Evolutionary conservation across 768 basidiomycete genomes (phyloP).

Genomic region (Hygrophorus pudorinus): DNA sequence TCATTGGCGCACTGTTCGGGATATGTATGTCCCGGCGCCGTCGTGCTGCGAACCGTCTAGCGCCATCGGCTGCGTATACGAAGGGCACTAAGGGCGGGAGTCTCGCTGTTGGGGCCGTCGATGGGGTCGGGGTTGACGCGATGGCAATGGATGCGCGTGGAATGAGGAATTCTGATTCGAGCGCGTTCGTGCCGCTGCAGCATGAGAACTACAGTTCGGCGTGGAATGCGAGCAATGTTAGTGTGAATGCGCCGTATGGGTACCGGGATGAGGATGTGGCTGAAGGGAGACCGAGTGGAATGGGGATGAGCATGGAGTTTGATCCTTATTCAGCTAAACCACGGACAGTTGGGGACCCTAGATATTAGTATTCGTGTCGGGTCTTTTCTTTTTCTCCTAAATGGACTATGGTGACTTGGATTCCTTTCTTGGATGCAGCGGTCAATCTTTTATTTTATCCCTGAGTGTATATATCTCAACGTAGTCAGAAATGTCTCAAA

Average conservation of each 20-base stretch:
- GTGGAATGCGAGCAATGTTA: slow-evolving; percentile 47
- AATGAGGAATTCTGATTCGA: slow-evolving; percentile 48
- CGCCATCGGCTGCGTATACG: slow-evolving; percentile 13
- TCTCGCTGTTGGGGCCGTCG: slow-evolving; percentile 17
- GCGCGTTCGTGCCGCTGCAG: slow-evolving; percentile 62
- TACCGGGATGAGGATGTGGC: slow-evolving; percentile 29
- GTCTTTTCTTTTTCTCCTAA: too few species aligned
- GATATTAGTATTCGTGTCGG: background rate
- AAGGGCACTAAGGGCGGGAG: slow-evolving; percentile 7
- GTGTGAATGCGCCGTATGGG: slow-evolving; percentile 28
- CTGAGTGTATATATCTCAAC: too few species aligned
- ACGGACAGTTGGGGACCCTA: slow-evolving; percentile 3
- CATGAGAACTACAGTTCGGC: slow-evolving; percentile 48
- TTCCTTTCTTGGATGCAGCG: too few species aligned
- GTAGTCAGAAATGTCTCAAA: too few species aligned
- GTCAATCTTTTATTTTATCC: too few species aligned
- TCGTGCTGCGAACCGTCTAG: slow-evolving; percentile 24
- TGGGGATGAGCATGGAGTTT: slow-evolving; percentile 24
- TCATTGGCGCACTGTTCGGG: slow-evolving; percentile 44
- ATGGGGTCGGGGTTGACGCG: slow-evolving; percentile 18
- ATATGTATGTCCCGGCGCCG: slow-evolving; percentile 42
- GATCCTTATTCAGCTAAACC: slow-evolving; percentile 25
- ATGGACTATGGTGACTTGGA: too few species aligned
- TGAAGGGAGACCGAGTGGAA: slow-evolving; percentile 26
- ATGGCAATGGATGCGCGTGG: slow-evolving; percentile 16